Percentiles rank a stretch among this genome's conserved stretches.
Conservation (phyloP, 345 rosid genomes). For the Ceriops decandra region DNA sequence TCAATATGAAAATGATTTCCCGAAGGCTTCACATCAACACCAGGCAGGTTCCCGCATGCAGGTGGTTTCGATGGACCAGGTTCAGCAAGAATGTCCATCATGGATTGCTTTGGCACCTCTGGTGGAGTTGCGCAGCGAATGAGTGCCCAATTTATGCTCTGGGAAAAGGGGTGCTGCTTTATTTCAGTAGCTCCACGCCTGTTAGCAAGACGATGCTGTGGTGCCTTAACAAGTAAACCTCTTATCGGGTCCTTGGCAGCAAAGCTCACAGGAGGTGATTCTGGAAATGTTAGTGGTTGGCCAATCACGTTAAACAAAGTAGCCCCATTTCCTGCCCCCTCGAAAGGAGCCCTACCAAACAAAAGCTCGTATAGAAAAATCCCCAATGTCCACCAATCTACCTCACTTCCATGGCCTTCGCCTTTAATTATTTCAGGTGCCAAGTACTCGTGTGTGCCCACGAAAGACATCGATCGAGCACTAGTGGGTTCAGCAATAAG, state of each 20-base stretch:
- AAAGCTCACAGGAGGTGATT: conserved; percentile 26
- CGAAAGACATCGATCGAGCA: conserved; percentile 32
- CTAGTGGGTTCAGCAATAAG: conserved; percentile 31
- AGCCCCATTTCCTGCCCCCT: conserved; percentile 30
- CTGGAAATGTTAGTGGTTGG: conserved; percentile 28
- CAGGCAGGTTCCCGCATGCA: conserved; percentile 14
- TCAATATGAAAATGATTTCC: conserved; percentile 46
- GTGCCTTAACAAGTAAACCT: conserved; percentile 30
- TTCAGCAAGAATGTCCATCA: conserved; percentile 20
- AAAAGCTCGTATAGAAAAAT: conserved; percentile 29
- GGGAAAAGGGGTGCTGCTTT: conserved; percentile 31
- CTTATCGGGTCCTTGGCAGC: conserved; percentile 31
- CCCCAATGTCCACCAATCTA: conserved; percentile 34
- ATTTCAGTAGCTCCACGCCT: background rate
- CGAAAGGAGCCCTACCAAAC: conserved; percentile 30
- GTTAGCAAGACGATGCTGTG: background rate
- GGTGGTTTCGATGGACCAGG: conserved; percentile 17
- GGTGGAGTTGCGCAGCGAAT: conserved; percentile 27
- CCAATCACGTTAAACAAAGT: conserved; percentile 27
- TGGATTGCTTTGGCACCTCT: conserved; percentile 24
- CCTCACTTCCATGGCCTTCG: conserved; percentile 32
- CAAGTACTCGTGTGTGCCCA: conserved; percentile 32
- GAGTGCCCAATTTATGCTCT: conserved; percentile 28
- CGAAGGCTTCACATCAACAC: conserved; percentile 38
- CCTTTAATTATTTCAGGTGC: conserved; percentile 33